Percentiles rank a stretch among this genome's conserved stretches.
Evolutionary conservation across 768 basidiomycete genomes (phyloP).

Genomic region (Mycena capillaripes): DNA sequence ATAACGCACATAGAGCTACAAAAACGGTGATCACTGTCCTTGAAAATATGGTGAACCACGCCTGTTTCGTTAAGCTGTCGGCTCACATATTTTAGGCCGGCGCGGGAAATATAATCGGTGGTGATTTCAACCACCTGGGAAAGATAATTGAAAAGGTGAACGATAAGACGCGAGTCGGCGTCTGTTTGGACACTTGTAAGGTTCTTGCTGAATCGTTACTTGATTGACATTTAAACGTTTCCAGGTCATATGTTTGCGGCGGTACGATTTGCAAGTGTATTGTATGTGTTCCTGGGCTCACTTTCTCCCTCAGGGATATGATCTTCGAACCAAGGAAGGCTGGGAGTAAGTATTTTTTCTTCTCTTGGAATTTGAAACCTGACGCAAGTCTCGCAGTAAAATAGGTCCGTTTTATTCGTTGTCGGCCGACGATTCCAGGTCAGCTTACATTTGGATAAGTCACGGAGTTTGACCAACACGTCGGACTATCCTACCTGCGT

Average conservation of each 20-base stretch:
- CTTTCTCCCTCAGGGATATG: slow-evolving; percentile 72
- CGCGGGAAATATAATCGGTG: slow-evolving; percentile 83
- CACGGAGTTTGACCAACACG: slow-evolving; percentile 71
- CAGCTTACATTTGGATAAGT: slow-evolving; percentile 55
- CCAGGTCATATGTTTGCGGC: slow-evolving; percentile 86
- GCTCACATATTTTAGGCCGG: slow-evolving; percentile 68
- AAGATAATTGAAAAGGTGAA: slow-evolving; percentile 78
- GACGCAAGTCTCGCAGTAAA: slow-evolving; percentile 38
- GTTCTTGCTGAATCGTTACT: slow-evolving; percentile 5
- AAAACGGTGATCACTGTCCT: slow-evolving; percentile 72
- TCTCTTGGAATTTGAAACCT: slow-evolving; percentile 32
- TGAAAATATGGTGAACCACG: slow-evolving; percentile 81
- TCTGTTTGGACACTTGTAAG: slow-evolving; percentile 90
- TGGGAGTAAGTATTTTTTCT: slow-evolving; percentile 70
- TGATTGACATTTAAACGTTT: background rate
- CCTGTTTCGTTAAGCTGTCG: background rate
- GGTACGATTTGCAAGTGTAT: slow-evolving; percentile 51
- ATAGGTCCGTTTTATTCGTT: slow-evolving; percentile 19
- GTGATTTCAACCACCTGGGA: slow-evolving; percentile 75
- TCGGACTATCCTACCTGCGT: slow-evolving; percentile 81
- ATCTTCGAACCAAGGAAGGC: slow-evolving; percentile 78
- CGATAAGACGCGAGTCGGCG: slow-evolving; percentile 82
- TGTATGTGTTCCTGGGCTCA: background rate
- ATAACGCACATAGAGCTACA: slow-evolving; percentile 77
- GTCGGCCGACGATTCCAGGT: background rate